phyloP scores from a whole-genome alignment of 331 rosid species.

The Malus hybrid region DNA sequence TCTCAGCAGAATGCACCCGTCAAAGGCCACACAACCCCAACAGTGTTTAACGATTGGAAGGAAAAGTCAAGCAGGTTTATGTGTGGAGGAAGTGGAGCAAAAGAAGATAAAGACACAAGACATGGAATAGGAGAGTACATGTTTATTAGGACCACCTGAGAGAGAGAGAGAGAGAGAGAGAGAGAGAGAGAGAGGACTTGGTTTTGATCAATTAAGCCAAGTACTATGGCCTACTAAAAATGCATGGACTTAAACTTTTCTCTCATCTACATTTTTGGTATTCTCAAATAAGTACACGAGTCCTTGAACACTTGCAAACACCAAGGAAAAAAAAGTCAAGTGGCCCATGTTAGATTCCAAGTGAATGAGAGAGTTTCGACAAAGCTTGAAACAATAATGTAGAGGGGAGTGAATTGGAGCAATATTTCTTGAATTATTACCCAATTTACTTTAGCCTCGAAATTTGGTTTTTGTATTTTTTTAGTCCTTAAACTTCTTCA shows the following conservation, averaged over 20 bases:
- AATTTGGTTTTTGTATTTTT: no score
- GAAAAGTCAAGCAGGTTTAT: constrained; percentile 32
- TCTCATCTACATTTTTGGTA: constrained; percentile 12
- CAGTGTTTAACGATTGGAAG: constrained; percentile 5
- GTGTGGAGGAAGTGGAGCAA: constrained; percentile 39
- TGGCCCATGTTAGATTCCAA: constrained; percentile 13
- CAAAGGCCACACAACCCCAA: constrained; percentile 27
- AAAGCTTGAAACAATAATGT: not conserved
- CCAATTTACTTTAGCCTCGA: no score
- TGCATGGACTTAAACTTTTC: constrained; percentile 5
- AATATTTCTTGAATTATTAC: no score
- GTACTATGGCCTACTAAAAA: constrained; percentile 25
- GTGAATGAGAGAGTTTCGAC: not conserved
- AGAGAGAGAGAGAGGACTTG: not conserved
- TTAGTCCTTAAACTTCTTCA: no score
- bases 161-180: constrained; percentile 12
- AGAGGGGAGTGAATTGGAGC: no score
- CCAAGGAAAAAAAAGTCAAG: constrained; percentile 15
- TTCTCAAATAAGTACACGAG: constrained; percentile 20
- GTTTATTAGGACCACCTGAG: constrained; percentile 48
- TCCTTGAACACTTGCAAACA: constrained; percentile 13
- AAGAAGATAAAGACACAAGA: constrained; percentile 33
- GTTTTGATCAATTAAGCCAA: constrained; percentile 17
- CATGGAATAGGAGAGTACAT: constrained; percentile 4
- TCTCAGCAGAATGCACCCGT: constrained; percentile 25